Base-by-base conservation (phyloP, 306 rosid genomes). In the Sicyos edulis region DNA sequence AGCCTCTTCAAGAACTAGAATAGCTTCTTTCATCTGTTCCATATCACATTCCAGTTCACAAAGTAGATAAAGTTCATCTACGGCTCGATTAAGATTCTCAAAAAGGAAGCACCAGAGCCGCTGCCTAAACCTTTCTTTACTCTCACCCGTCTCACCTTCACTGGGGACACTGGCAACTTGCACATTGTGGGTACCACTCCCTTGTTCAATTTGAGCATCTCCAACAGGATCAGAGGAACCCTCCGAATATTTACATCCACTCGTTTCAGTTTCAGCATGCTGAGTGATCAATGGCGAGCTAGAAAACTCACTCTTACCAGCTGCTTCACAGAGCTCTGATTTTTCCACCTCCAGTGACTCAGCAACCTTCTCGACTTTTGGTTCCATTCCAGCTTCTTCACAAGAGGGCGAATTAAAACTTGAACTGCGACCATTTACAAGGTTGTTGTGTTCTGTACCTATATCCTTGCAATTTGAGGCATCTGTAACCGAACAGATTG, bases 1-100 rank as follows among this genome's bases (percentile, higher is more conserved):
- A 66, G 97, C 92, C 87, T 93, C 98, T 86, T 91, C 95, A 65
- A 93, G 98, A 79, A 93, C 98, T 84, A 93, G 95, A 86, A 90
- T 76, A 32, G 97, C 97, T 85, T 93, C 98, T 80, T 87, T 90
- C 98, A 93, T 93, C 92, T 93, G 97, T 82, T 86, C 97, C 79
- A 83, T 73, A 78, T 93, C 98, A 26, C 97, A 90, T 83, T 93
- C 98, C 82, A 93, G 84, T 78, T 93, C 98, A 76, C 98, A 93
- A 67, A 93, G 98, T 82, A 93, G 98, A 88, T 93, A 93, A 75
- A 93, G 90, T 76, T 93, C 98, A 82, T 93, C 98, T n/a, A 93
- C 95, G 63, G 97, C 92, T 82, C 98, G 86, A 78, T 93, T 93
- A 62, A 93, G 98, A 83, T 90, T 93, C 88, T 93, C 98, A 82